Evolutionary conservation across 441 rosid genomes (phyloP), one percentile per base, ranked within the genome.

Genomic region (Jatropha podagrica): DNA sequence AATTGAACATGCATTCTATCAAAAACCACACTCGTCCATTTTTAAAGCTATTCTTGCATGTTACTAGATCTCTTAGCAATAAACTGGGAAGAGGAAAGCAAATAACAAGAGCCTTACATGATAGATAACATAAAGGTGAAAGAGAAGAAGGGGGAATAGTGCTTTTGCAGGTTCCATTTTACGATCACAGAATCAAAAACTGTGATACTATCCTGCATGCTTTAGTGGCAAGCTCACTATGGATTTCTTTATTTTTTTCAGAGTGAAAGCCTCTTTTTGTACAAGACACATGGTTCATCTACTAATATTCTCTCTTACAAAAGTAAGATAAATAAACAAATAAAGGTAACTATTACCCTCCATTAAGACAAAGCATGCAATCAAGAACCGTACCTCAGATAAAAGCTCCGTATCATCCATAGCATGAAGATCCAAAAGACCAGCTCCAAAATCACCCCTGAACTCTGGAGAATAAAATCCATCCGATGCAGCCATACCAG

Each of bases 391-490:
- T 84, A 96, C 99, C 97, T 96, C 99, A 20, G 96, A 91, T 54
- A 96, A 87, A 85, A 96, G 95, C 85, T 92, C 98, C 3, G 97
- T 96, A 71, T 96, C 98, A 81, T 96, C 99, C 97, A 96, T 90
- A 48, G 98, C 94, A 79, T 92, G 98, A 80, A 96, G 99, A 85
- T 96, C 98, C 83, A 96, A 77, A 75, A 96, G 95, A 70, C 98
- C 99, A 81, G 98, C 98, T 76, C 98, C 99, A 89, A 94, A 91
- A 81, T 94, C 99, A 71, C 98, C 98, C 83, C 94, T 89, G 71
- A 96, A 89, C 62, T 96, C 99, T 0, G 95, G 88, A 75, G 99
- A 89, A 85, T 88, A 92, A 78, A 94, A 86, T 42, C 93, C 92
- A 84, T 94, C 99, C 54, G 93, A 87, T 71, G 86, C 83, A 75